Percentiles rank a stretch among this genome's conserved stretches.
phyloP scores from a whole-genome alignment of 306 rosid species.

The Malus sylvestris region DNA sequence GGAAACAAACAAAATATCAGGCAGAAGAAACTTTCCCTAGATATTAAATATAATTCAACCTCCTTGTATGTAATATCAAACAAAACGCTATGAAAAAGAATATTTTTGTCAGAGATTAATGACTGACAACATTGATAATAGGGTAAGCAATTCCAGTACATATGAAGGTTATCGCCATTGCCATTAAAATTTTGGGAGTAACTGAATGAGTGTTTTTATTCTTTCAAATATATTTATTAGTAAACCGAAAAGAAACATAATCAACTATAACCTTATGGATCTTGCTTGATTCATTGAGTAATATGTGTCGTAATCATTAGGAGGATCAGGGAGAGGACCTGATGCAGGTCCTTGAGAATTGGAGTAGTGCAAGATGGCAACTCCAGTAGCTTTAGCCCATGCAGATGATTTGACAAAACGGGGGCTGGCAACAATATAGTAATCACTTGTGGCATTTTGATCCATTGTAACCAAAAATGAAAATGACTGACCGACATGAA shows the following conservation, averaged over 20 bases:
- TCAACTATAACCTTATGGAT: conserved; percentile 61
- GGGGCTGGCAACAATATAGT: conserved; percentile 76
- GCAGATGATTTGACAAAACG: conserved; percentile 63
- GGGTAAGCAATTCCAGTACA: neutral
- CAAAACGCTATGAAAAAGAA: neutral
- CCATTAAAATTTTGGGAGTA: neutral
- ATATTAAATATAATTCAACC: neutral
- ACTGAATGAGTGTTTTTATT: neutral
- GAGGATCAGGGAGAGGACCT: conserved; percentile 74
- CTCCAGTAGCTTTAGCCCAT: conserved; percentile 63
- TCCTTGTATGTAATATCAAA: neutral
- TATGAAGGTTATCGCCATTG: neutral
- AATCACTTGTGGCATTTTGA: conserved; percentile 74
- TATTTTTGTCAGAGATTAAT: neutral
- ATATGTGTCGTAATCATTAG: conserved; percentile 49
- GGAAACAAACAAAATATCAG: neutral
- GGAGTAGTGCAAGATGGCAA: conserved; percentile 66
- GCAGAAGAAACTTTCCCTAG: neutral
- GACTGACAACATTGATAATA: neutral
- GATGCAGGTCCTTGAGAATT: conserved; percentile 73
- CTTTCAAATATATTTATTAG: neutral
- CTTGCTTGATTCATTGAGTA: conserved; percentile 85
- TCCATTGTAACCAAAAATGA: conserved; percentile 88
- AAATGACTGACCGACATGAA: conserved; percentile 85
- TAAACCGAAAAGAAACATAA: conserved; percentile 10